Conservation (phyloP, 371 early-diverging fungal species). For the Blakeslea trispora region DNA sequence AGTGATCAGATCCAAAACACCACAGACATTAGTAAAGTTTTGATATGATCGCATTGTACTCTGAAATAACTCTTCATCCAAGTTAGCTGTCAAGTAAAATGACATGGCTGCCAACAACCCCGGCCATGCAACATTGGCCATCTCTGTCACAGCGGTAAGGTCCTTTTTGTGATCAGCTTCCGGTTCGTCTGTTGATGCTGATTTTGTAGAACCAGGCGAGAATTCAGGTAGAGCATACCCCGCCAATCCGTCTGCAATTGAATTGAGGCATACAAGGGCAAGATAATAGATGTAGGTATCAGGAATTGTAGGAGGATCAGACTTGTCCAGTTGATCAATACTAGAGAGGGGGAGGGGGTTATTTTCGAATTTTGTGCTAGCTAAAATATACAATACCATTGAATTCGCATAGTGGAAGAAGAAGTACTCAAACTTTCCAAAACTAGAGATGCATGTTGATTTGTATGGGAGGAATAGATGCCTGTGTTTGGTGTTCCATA, state of each 20-base stretch:
- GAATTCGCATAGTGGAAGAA: slow-evolving; percentile 68
- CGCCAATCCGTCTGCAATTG: slow-evolving; percentile 75
- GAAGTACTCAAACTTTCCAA: slow-evolving; percentile 44
- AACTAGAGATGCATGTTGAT: slow-evolving; percentile 6
- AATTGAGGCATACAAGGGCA: slow-evolving; percentile 67
- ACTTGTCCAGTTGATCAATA: slow-evolving; percentile 91
- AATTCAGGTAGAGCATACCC: slow-evolving; percentile 66
- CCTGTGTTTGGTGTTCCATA: slow-evolving; percentile 17
- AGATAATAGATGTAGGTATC: slow-evolving; percentile 87
- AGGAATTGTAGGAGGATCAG: slow-evolving; percentile 86
- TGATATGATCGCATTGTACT: slow-evolving; percentile 71
- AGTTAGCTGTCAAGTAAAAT: slow-evolving; percentile 70
- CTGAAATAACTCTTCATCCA: slow-evolving; percentile 88
- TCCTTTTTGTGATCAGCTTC: slow-evolving; percentile 48
- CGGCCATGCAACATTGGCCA: slow-evolving; percentile 84
- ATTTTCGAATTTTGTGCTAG: background rate
- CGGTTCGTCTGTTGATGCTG: slow-evolving; percentile 9
- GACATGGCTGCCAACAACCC: slow-evolving; percentile 82
- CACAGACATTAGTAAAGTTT: slow-evolving; percentile 80
- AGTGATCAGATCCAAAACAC: slow-evolving; percentile 76
- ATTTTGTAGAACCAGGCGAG: slow-evolving; percentile 31
- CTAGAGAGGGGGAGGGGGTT: slow-evolving; percentile 23
- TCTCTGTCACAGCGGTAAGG: slow-evolving; percentile 68
- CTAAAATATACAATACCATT: slow-evolving; percentile 58
- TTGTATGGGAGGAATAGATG: slow-evolving; percentile 7